Evolutionary conservation across 176 grass and related monocot genomes (phyloP), one percentile per base, ranked within the genome.

Genomic region (Panicum miliaceum): DNA sequence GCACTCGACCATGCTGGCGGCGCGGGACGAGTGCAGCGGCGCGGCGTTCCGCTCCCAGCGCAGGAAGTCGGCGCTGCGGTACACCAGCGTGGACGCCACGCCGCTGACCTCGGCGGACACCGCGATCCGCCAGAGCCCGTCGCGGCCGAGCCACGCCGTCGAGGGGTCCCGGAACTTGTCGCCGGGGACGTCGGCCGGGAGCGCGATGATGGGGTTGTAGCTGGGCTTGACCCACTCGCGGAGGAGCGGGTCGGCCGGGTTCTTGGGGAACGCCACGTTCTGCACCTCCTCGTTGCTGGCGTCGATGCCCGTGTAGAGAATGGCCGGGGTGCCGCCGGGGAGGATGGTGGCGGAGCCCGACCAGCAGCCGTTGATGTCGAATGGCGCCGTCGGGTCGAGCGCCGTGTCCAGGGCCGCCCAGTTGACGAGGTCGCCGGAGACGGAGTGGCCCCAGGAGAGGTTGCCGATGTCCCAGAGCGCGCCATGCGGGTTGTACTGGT

Each of bases 261-360:
- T 88, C 73, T 71, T 86, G 6, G 84, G 92, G 75, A 82, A 88
- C 0, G 92, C 88, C 8, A 94, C 68, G 79, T 97, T 97, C 81
- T 97, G 94, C 15, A 91, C 90, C 45, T 94, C 78, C n/a, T 56
- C 20, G 0, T 38, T 22, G 7, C 67, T 2, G 45, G 86, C 43
- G 73, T 93, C 66, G 12, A 86, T 82, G 58, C 95, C 92, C 0
- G 95, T 91, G 90, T 97, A 97, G 71, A 97, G 82, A 34, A 97
- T 85, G 70, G 57, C 89, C 1, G 92, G 89, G 12, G 4, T 61
- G 85, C 86, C 78, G 61, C 43, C 88, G 8, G 86, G 77, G 19
- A 92, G 86, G 51, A 94, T 41, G 51, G 95, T 94, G 84, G 81
- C 59, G 11, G 94, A 97, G n/a, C 94, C 95, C 4, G 95, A 94